phyloP scores from a whole-genome alignment of 306 rosid genomes.

The Fragaria nilgerrensis region DNA sequence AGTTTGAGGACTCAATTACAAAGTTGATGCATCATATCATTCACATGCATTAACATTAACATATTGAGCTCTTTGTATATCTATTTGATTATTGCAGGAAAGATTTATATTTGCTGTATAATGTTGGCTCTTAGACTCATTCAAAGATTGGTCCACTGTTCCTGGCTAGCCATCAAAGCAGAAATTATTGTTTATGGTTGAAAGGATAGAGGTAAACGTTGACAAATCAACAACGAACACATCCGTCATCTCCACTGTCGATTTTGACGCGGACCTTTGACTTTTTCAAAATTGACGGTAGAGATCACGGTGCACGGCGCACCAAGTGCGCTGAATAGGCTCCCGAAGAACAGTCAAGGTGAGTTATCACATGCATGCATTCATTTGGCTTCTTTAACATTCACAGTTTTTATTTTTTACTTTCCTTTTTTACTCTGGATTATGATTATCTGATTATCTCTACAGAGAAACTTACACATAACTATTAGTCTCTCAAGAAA shows the following conservation, averaged over 20 bases:
- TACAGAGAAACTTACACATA: background rate
- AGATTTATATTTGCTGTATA: background rate
- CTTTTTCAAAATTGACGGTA: too few relatives aligned
- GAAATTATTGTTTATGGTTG: background rate
- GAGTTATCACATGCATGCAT: background rate
- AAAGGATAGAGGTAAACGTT: background rate
- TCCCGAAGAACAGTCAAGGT: background rate
- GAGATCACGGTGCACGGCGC: too few relatives aligned
- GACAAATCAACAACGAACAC: background rate
- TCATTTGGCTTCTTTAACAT: background rate
- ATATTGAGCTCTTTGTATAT: background rate
- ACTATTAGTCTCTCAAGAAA: too few relatives aligned
- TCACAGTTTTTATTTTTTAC: background rate
- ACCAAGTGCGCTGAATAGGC: too few relatives aligned
- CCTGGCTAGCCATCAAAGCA: background rate
- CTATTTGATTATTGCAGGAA: background rate
- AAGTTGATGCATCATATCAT: too few relatives aligned
- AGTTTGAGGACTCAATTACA: too few relatives aligned
- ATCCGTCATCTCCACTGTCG: too few relatives aligned
- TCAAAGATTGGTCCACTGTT: background rate
- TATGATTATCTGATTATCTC: background rate
- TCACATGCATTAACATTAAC: too few relatives aligned
- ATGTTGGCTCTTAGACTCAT: background rate
- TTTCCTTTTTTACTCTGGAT: too few relatives aligned
- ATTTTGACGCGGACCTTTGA: too few relatives aligned